Base-by-base conservation (phyloP, 768 basidiomycete genomes). In the Tricholoma matsutake region DNA sequence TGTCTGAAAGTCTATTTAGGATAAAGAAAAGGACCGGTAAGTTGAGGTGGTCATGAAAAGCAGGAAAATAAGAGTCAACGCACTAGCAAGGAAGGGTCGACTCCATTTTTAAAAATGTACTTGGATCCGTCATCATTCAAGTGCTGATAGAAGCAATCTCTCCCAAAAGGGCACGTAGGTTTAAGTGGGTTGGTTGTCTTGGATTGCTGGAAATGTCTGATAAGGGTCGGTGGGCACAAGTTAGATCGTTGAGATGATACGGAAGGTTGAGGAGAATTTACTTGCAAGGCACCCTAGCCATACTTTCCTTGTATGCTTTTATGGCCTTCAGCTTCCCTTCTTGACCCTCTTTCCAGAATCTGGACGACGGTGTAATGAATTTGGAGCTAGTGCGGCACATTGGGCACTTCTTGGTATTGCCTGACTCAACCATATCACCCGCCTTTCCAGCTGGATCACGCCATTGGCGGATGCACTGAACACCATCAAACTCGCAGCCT, bases 111-210 rank as follows among this genome's bases (percentile, higher is more conserved):
- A 66, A 89, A 89, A 2, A 82, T 65, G 63, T 84, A 78, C 0
- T 78, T 77, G 8, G 88, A 83, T 10, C 91, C 91, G 64, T 92
- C 91, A 0, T 76, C 73, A 25, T 87, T 86, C 54, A 75, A 65
- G 68, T 94, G 91, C 65, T 84, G 81, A 68, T 92, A 94, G 70
- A 94, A 91, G 69, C 91, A 94, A 61, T 93, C 91, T 53, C 78
- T 78, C 45, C 91, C 91, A 64, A 90, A 94, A 0, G 89, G 91
- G 72, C 91, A 94, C 57, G 81, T 81, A 0, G 86, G 86, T 52
- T 75, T 77, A 14, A 67, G 66, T 7, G 72, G 68, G 56, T 72
- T 67, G 49, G 73, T 71, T 7, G 71, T 69, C 39, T 75, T 75
- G 3, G 88, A 86, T 90, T 86, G 56, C 89, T 91, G 58, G 28